Base-by-base conservation (phyloP, 1,284 basidiomycete species). In the Trichosporon inkin region DNA sequence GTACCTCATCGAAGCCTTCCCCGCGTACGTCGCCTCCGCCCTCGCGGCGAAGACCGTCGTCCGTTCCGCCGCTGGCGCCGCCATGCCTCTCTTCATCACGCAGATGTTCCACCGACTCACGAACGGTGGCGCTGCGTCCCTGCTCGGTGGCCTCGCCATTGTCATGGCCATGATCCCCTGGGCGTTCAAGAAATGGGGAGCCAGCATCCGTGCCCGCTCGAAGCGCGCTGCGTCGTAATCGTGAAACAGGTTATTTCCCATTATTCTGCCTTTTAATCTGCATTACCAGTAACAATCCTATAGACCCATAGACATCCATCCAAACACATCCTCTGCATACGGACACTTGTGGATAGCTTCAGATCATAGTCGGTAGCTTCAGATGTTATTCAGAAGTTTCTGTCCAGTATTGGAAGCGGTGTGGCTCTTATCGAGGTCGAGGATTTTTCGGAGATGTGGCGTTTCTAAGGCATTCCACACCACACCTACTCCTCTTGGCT, bases 41-140 rank as follows among this genome's bases (percentile, higher is more conserved):
- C 83, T 89, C 41, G 85, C 88, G 0, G 86, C 85, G 7, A 88
- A 87, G 73, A 88, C 86, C 0, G 80, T 89, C 64, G 74, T 85
- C 44, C 84, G 88, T 53, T 86, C 84, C 0, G 82, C 82, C 0
- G 80, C 84, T 5, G 87, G 84, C 7, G 85, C 86, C 0, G 83
- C 84, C 0, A 88, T 89, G 80, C 87, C 87, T 6, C 76, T 89
- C 10, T 88, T 88, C 76, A 85, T 83, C 0, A 78, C 80, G 3
- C 83, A 84, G 68, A 85, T 86, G 84, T 86, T 84, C 75, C 75
- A 74, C 20, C 78, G 79, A 0, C 60, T 72, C n/a, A 53, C 58
- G 0, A 70, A 66, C 56, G 70, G 70, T 10, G 63, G 63, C 6
- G 70, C 70, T 2, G 58, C 70, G 1, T 67, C 66, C 8, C 61